Conservation (phyloP, 75 land plant species). For the Adiantum capillusveneris region DNA sequence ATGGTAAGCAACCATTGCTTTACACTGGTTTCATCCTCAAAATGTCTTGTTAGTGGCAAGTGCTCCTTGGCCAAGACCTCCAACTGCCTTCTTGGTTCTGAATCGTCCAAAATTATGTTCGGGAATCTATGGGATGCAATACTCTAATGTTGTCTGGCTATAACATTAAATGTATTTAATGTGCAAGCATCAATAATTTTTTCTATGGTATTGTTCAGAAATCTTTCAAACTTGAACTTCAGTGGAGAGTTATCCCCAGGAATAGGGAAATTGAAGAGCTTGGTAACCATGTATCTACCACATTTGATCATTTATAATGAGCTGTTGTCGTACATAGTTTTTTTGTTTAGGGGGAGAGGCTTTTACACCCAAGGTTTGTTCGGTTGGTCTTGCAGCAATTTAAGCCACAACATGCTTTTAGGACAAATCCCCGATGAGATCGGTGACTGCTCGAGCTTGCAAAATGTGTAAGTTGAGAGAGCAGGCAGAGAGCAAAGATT, state of each 20-base stretch:
- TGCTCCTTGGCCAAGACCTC: too few species aligned
- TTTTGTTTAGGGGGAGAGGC: not conserved
- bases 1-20: too few species aligned
- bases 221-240: constrained; percentile 58
- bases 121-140: too few species aligned
- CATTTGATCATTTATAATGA: not conserved
- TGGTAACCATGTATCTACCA: constrained; percentile 65
- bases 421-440: constrained; percentile 97
- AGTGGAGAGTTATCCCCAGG: constrained; percentile 81
- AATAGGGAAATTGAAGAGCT: constrained; percentile 55
- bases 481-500: not conserved
- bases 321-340: not conserved
- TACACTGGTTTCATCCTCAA: too few species aligned
- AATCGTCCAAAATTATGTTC: too few species aligned
- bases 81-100: too few species aligned
- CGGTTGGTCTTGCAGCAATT: constrained; percentile 35
- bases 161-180: too few species aligned
- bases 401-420: constrained; percentile 59
- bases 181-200: too few species aligned
- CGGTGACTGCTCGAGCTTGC: constrained; percentile 73
- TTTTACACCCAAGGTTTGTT: not conserved
- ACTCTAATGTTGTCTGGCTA: too few species aligned
- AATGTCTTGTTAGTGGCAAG: too few species aligned
- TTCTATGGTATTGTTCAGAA: constrained; percentile 40
- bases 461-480: constrained; percentile 33